Evolutionary conservation across 1,284 basidiomycete species (phyloP), one percentile per base, ranked within the genome.

Genomic region (Wolfiporia cocos): DNA sequence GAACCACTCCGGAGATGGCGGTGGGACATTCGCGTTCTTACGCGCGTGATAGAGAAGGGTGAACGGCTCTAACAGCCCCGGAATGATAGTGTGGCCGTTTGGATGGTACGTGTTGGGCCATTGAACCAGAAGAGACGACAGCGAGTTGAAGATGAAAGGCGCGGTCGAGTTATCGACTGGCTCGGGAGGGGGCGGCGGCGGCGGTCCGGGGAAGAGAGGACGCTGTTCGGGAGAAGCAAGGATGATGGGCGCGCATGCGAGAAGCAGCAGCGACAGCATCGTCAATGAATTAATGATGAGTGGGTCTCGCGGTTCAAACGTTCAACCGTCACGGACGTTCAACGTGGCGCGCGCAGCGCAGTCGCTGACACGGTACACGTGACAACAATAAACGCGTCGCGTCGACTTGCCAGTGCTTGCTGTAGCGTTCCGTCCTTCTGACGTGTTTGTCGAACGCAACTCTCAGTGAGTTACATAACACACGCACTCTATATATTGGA

Each of bases 11-110:
- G 30, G 34, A 20, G 40, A 35, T 2, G 44, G 34, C n/a, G n/a
- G n/a, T n/a, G 38, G 38, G 23, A 32, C 17, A 10, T 37, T 15
- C 17, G 34, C 14, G 15, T 46, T 39, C 28, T 36, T 41, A 19
- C 44, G 44, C 15, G 40, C 44, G 38, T 46, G 44, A 21, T 46
- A 46, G 15, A 46, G 35, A n/a, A 46, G 34, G 6, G 39, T 46
- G 32, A 31, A 46, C 15, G 44, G 39, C 15, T 46, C 35, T 11
- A 46, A 22, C 18, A 37, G 37, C 17, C 39, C 44, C 2, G 44
- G 35, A n/a, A 46, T 41, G 40, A 46, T 36, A 4, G 44, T 46
- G 24, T 46, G 44, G 3, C 44, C 44, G 30, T 46, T 46, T 19
- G 21, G 24, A 33, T 46, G 44, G 17, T 46, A 42, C n/a, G 44